phyloP scores from a whole-genome alignment of 2,329 filamentous ascomycete genomes.

The Tolypocladium album region DNA sequence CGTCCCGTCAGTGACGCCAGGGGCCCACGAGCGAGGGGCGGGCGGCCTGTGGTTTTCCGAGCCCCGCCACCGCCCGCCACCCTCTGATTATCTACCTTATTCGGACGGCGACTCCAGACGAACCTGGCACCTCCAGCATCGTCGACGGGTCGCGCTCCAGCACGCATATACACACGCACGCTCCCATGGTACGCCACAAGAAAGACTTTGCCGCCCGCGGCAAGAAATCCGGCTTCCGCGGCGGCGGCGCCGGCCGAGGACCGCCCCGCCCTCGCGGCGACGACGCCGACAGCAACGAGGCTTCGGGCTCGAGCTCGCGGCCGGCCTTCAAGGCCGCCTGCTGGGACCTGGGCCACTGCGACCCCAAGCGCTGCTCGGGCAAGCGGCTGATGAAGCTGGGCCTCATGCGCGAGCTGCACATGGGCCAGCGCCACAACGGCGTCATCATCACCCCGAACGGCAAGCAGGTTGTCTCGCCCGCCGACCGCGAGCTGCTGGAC shows the following conservation, averaged over 20 bases:
- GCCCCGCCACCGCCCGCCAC: not conserved
- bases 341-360: constrained; percentile 97
- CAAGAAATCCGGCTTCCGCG: constrained; percentile 55
- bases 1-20: not conserved
- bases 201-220: constrained; percentile 70
- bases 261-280: constrained; percentile 37
- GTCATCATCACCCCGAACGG: constrained; percentile 94
- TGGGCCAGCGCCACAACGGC: constrained; percentile 85
- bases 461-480: constrained; percentile 72
- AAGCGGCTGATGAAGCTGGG: constrained; percentile 89
- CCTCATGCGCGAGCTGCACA: constrained; percentile 82
- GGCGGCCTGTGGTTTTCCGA: not conserved
- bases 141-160: not conserved
- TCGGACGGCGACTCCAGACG: too few species aligned
- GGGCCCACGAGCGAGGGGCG: too few species aligned
- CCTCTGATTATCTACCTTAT: not conserved
- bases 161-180: not conserved
- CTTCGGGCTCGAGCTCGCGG: constrained; percentile 15
- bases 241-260: constrained; percentile 34
- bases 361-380: constrained; percentile 90
- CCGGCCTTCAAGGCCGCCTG: constrained; percentile 81
- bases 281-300: constrained; percentile 14
- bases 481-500: constrained; percentile 71
- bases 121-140: not conserved
- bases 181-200: constrained; percentile 82